Evolutionary conservation across 2,329 filamentous ascomycete genomes (phyloP), one percentile per base, ranked within the genome.

Genomic region (Hymenoscyphus infarciens): DNA sequence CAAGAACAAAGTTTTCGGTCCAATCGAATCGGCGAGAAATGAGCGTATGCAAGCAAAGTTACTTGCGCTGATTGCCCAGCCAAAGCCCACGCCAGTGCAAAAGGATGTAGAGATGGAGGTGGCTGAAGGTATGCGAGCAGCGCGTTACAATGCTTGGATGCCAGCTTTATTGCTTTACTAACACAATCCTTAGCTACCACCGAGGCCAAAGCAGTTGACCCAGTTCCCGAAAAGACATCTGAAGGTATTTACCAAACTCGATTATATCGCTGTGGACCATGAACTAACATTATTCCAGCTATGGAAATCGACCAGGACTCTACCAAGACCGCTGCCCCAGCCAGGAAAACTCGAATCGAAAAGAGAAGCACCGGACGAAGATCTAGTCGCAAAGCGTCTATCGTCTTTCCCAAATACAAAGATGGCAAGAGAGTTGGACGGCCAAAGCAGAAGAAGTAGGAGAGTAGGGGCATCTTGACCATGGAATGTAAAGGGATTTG

Each of bases 31-130:
- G 71, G 92, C 90, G 55, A 86, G 94, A 70, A 88, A 87, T 60
- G 88, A 93, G 77, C 88, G 94, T 68, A 85, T 97, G 39, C 92
- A 91, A 45, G 89, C 90, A 65, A 97, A 95, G 78, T 82, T 97
- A 64, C 82, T 93, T 72, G 92, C 93, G 75, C 76, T 96, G 70
- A 90, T 89, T 56, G 82, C 87, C 62, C 87, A 92, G 73, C 87
- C 91, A 64, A 92, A 90, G 75, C 87, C 90, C 57, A 75, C 77
- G 61, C 75, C 80, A 53, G 79, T 82, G 69, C 78, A 81, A 52
- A 72, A 74, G 56, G 76, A 85, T 67, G 76, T 82, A 68, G 79
- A 78, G 61, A 82, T 84, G 74, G 77, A 80, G 59, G 74, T 73
- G 68, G 73, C 77, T 69, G 74, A 71, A 57, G 62, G 68, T 62